Evolutionary conservation across 192 early-diverging fungal genomes (phyloP).

Genomic region (Mortierella alpina): DNA sequence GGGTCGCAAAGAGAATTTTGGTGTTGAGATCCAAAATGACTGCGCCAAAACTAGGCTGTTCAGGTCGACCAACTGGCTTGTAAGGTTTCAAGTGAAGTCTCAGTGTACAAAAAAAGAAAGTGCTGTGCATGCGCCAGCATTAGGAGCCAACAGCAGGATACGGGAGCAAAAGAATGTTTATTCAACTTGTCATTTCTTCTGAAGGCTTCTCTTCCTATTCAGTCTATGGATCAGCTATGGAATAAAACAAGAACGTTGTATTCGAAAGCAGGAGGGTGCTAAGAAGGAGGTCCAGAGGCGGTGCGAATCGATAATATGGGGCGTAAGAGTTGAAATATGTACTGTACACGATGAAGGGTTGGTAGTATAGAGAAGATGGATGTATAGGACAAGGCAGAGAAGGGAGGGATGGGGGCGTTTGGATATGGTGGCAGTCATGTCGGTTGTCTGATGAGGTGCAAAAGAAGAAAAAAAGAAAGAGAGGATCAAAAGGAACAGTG

Average conservation of each 20-base stretch:
- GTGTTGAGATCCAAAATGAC: too few relatives aligned
- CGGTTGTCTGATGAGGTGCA: neutral
- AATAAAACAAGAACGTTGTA: neutral
- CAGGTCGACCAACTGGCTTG: too few relatives aligned
- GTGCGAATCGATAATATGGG: neutral
- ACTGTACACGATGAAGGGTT: slow-evolving; percentile 3
- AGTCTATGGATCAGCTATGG: neutral
- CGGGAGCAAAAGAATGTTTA: too few relatives aligned
- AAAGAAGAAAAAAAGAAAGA: neutral
- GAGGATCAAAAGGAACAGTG: neutral
- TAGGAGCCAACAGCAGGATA: too few relatives aligned
- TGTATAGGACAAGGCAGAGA: neutral
- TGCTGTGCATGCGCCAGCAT: too few relatives aligned
- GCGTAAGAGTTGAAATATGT: neutral
- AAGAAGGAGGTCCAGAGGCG: neutral
- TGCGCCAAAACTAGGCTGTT: too few relatives aligned
- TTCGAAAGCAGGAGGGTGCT: neutral
- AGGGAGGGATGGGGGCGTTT: neutral
- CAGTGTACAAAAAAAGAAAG: too few relatives aligned
- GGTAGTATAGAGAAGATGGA: neutral
- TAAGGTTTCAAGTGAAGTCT: too few relatives aligned
- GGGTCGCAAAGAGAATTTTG: too few relatives aligned
- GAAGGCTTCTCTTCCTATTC: too few relatives aligned
- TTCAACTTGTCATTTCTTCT: too few relatives aligned
- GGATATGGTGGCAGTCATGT: neutral